These are phyloP conservation scores for Pyrus communis DNA, from an alignment of 306 rosid species.

Conservation along the genomic window DNA sequence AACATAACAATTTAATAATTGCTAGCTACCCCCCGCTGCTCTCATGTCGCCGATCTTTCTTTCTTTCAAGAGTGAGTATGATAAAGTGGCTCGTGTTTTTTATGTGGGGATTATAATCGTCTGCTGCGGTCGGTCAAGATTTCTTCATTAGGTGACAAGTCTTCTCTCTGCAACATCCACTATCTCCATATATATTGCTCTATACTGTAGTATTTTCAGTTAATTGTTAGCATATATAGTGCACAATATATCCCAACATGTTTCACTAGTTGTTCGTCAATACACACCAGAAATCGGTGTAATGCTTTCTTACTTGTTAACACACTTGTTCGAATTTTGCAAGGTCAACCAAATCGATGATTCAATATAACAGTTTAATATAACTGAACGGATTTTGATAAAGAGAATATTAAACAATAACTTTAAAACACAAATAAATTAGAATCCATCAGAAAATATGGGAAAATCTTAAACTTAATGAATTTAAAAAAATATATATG, in stretches of 20 bases:
- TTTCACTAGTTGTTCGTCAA: background rate
- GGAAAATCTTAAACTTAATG: background rate
- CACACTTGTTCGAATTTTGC: background rate
- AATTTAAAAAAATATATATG: background rate
- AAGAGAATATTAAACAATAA: background rate
- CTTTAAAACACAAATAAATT: too few relatives aligned
- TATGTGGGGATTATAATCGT: background rate
- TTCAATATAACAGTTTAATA: background rate
- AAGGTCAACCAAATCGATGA: background rate
- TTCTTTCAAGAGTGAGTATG: background rate
- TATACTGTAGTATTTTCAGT: background rate
- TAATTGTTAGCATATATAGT: background rate
- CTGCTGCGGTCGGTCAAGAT: conserved; percentile 2
- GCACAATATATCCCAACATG: background rate
- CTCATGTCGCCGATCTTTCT: background rate
- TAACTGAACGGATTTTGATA: too few relatives aligned
- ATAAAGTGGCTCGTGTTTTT: background rate
- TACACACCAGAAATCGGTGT: background rate
- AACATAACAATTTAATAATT: background rate
- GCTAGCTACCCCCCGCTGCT: background rate
- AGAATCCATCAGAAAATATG: background rate
- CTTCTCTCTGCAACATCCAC: background rate
- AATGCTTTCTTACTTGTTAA: background rate
- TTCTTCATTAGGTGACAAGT: background rate
- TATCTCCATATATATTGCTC: background rate